Conservation (phyloP, 176 grass and related monocot genomes). For the Lolium rigidum region DNA sequence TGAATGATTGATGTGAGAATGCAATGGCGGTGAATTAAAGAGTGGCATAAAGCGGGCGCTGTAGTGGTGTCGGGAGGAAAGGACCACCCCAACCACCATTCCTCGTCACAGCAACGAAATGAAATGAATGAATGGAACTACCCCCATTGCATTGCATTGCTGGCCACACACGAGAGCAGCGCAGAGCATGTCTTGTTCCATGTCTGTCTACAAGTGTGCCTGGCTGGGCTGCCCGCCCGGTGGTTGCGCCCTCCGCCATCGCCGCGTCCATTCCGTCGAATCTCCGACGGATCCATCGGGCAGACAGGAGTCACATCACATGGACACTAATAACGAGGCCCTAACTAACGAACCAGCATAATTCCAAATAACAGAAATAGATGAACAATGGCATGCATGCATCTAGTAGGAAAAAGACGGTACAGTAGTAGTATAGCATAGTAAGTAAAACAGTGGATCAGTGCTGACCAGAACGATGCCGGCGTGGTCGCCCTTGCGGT, state of each 20-base stretch:
- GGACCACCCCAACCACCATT: slow-evolving; percentile 55
- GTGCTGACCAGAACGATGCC: slow-evolving; percentile 73
- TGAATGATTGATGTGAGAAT: not conserved
- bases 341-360: slow-evolving; percentile 5
- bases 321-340: not conserved
- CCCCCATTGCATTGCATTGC: not conserved
- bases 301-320: slow-evolving; percentile 1
- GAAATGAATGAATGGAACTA: not conserved
- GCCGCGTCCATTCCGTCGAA: not conserved
- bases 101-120: not conserved
- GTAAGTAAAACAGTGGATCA: no score
- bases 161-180: slow-evolving; percentile 6
- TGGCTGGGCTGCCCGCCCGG: not conserved
- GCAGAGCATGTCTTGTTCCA: not conserved
- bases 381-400: not conserved
- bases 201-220: not conserved
- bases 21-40: not conserved
- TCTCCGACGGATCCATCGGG: not conserved
- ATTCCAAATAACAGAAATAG: not conserved
- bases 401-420: not conserved
- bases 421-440: not conserved
- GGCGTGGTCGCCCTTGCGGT: slow-evolving; percentile 90
- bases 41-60: slow-evolving; percentile 29
- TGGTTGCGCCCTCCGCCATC: slow-evolving; percentile 51
- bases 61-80: slow-evolving; percentile 42